phyloP scores from a whole-genome alignment of 2,329 filamentous ascomycete species.

The Colletotrichum aenigma region DNA sequence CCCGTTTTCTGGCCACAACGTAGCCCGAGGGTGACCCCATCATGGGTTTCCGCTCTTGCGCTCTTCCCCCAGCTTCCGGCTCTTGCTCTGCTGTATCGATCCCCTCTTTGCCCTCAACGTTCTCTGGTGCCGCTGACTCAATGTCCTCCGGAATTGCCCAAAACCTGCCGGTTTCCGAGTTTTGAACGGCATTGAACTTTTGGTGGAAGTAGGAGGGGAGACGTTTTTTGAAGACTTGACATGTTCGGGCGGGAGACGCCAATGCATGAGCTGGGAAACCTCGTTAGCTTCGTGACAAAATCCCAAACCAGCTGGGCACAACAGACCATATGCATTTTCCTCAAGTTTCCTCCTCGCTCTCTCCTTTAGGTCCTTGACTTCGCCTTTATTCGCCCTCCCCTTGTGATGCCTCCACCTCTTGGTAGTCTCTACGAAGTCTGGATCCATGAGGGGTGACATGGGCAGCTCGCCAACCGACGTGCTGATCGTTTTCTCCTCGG shows the following conservation, averaged over 20 bases:
- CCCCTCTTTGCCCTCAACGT: neutral
- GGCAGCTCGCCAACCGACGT: conserved; percentile 53
- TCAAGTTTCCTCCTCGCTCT: conserved; percentile 63
- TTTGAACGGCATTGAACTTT: conserved; percentile 58
- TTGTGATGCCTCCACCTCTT: conserved; percentile 44
- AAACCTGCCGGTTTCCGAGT: conserved; percentile 55
- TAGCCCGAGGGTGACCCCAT: neutral
- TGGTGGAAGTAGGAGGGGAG: conserved; percentile 69
- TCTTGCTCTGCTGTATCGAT: neutral
- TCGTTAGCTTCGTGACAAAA: neutral
- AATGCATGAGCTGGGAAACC: conserved; percentile 60
- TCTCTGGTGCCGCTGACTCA: neutral
- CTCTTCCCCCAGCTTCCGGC: no score
- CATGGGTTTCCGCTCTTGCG: neutral
- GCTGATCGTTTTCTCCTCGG: conserved; percentile 44
- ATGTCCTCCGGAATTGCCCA: conserved; percentile 59
- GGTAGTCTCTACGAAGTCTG: conserved; percentile 49
- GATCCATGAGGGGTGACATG: conserved; percentile 60
- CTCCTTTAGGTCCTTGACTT: conserved; percentile 26
- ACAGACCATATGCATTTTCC: conserved; percentile 67
- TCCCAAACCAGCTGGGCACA: neutral
- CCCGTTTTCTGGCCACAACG: conserved; percentile 13
- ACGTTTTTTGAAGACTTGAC: conserved; percentile 47
- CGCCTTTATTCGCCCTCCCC: conserved; percentile 28
- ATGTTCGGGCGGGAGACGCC: conserved; percentile 62